Evolutionary conservation across 1,284 basidiomycete species (phyloP).

Genomic region (Singerocomus inundabilis): DNA sequence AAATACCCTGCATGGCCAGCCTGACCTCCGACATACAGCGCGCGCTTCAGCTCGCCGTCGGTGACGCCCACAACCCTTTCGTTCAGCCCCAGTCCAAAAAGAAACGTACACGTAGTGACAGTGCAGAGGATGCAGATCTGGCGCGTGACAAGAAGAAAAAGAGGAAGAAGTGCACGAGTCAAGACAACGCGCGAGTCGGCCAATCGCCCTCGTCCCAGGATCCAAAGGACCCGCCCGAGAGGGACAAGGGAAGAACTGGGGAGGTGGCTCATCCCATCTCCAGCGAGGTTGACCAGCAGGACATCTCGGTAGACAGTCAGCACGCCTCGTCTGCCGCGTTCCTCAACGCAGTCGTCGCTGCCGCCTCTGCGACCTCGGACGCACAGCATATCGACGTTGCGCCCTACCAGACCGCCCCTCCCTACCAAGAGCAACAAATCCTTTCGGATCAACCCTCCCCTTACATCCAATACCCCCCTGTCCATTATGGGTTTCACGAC

Average conservation of each 20-base stretch:
- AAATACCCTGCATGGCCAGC: slow-evolving; percentile 34
- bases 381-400: slow-evolving; percentile 26
- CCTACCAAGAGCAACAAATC: slow-evolving; percentile 32
- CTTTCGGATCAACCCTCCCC: slow-evolving; percentile 26
- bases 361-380: slow-evolving; percentile 46
- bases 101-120: slow-evolving; percentile 28
- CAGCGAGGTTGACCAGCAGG: slow-evolving; percentile 22
- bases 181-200: slow-evolving; percentile 7
- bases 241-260: slow-evolving; percentile 41
- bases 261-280: slow-evolving; percentile 22
- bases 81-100: slow-evolving; percentile 32
- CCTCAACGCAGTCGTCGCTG: slow-evolving; percentile 57
- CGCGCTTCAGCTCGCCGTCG: slow-evolving; percentile 40
- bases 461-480: slow-evolving; percentile 32
- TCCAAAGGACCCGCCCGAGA: slow-evolving; percentile 11
- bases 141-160: slow-evolving; percentile 28
- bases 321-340: slow-evolving; percentile 51
- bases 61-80: slow-evolving; percentile 40
- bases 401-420: slow-evolving; percentile 24
- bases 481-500: slow-evolving; percentile 30
- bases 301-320: slow-evolving; percentile 33
- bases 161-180: slow-evolving; percentile 13
- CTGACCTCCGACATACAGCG: slow-evolving; percentile 40
- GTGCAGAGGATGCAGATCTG: slow-evolving; percentile 13
- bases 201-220: slow-evolving; percentile 2